phyloP scores from a whole-genome alignment of 2,329 filamentous ascomycete species.

The Trematosphaeria pertusa region DNA sequence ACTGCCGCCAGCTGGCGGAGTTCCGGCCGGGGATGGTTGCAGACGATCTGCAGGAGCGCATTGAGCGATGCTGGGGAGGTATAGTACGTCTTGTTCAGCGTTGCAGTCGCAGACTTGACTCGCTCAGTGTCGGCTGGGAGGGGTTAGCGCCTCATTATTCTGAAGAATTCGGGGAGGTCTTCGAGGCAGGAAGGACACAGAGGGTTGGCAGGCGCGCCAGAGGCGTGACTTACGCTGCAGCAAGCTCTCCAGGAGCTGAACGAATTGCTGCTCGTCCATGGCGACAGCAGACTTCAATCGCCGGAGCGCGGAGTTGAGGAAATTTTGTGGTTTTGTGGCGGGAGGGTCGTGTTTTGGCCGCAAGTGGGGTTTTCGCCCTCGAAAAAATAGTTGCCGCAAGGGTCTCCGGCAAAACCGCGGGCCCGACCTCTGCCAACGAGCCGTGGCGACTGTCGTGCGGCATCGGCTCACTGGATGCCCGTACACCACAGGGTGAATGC shows the following conservation, averaged over 20 bases:
- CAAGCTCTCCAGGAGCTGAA: constrained; percentile 85
- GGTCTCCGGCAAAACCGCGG: constrained; percentile 6
- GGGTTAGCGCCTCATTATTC: too few relatives aligned
- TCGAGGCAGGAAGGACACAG: too few relatives aligned
- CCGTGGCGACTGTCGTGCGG: background rate
- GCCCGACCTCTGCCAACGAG: background rate
- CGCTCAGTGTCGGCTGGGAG: constrained; percentile 71
- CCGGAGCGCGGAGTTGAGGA: too few relatives aligned
- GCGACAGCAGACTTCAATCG: constrained; percentile 22
- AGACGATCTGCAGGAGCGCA: constrained; percentile 85
- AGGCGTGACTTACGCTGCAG: constrained; percentile 74
- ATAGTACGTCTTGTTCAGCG: constrained; percentile 94
- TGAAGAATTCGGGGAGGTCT: too few relatives aligned
- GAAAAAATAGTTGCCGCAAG: constrained; percentile 9
- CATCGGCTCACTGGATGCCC: background rate
- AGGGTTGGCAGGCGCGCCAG: too few relatives aligned
- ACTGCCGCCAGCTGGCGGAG: constrained; percentile 91
- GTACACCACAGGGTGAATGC: too few relatives aligned
- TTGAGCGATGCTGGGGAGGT: constrained; percentile 82
- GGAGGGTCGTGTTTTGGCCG: constrained; percentile 6
- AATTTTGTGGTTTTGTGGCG: too few relatives aligned
- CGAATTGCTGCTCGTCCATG: constrained; percentile 85
- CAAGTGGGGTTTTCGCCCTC: constrained; percentile 10
- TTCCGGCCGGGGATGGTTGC: constrained; percentile 73
- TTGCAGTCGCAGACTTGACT: constrained; percentile 87